phyloP scores from a whole-genome alignment of 495 filamentous ascomycete species.

The Hypoxylon trugodes region DNA sequence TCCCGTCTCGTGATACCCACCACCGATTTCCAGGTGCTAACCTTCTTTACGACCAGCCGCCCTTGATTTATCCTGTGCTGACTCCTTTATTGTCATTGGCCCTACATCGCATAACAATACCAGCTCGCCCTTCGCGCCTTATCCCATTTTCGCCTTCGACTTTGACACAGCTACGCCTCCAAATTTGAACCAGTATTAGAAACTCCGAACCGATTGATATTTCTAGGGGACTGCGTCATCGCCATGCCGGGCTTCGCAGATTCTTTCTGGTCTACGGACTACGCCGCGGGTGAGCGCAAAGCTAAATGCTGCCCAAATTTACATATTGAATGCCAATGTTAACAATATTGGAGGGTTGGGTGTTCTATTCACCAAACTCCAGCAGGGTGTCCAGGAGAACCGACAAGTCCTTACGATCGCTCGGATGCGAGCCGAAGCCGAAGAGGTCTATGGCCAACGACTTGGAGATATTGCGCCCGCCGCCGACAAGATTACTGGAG shows the following conservation, averaged over 20 bases:
- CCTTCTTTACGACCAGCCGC: not conserved
- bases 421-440: conserved; percentile 93
- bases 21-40: conserved; percentile 21
- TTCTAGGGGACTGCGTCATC: conserved; percentile 35
- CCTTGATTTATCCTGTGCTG: conserved; percentile 24
- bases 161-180: not conserved
- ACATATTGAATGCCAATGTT: not conserved
- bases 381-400: conserved; percentile 95
- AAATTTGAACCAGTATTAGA: conserved; percentile 7
- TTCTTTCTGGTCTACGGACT: conserved; percentile 96
- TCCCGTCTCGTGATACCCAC: conserved; percentile 33
- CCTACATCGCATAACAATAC: conserved; percentile 24
- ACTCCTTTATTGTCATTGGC: conserved; percentile 6
- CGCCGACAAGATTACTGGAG: conserved; percentile 81
- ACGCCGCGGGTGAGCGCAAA: conserved; percentile 75
- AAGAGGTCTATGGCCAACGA: conserved; percentile 84
- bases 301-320: conserved; percentile 3
- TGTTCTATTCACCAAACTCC: conserved; percentile 95
- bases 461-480: conserved; percentile 84
- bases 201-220: conserved; percentile 6
- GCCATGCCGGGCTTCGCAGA: conserved; percentile 87
- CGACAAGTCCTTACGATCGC: conserved; percentile 91
- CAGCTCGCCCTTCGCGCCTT: conserved; percentile 17
- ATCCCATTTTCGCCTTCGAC: too few relatives aligned
- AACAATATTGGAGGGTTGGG: conserved; percentile 72